These are phyloP conservation scores for Drechslerella stenobrocha DNA, from an alignment of 2,329 filamentous ascomycete genomes.

Conservation along the genomic window DNA sequence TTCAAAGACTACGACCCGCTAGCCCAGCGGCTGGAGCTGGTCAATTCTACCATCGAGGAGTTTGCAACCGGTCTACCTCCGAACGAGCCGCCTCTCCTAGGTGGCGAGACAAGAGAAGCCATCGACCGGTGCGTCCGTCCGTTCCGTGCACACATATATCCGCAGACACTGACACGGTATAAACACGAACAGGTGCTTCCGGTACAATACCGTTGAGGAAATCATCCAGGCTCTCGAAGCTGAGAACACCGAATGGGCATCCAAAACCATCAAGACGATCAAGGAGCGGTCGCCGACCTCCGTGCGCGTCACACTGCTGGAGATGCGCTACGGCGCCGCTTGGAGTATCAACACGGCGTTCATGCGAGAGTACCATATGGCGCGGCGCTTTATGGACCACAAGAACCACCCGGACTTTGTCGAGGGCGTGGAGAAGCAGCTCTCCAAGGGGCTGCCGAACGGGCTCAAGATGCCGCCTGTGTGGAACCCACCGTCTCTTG, in stretches of 20 bases:
- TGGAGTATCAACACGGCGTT: conserved; percentile 89
- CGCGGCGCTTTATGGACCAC: conserved; percentile 83
- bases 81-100: conserved; percentile 68
- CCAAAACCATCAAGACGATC: conserved; percentile 74
- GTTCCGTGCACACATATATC: conserved; percentile 41
- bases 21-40: conserved; percentile 67
- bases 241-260: conserved; percentile 67
- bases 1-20: conserved; percentile 77
- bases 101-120: conserved; percentile 71
- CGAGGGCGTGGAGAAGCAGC: conserved; percentile 80
- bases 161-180: neutral
- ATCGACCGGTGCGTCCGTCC: conserved; percentile 67
- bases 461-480: conserved; percentile 60
- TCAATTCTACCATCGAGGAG: conserved; percentile 89
- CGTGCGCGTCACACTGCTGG: conserved; percentile 78
- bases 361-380: conserved; percentile 80
- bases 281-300: conserved; percentile 79
- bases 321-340: conserved; percentile 72
- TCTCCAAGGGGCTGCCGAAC: conserved; percentile 57
- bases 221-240: conserved; percentile 70
- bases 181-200: conserved; percentile 63
- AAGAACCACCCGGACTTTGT: conserved; percentile 71
- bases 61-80: conserved; percentile 83
- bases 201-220: conserved; percentile 66
- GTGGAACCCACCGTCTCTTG: conserved; percentile 75